Percentiles rank a stretch among this genome's conserved stretches.
phyloP scores from a whole-genome alignment of 1,284 basidiomycete genomes.

The Afroboletus lepidellus region DNA sequence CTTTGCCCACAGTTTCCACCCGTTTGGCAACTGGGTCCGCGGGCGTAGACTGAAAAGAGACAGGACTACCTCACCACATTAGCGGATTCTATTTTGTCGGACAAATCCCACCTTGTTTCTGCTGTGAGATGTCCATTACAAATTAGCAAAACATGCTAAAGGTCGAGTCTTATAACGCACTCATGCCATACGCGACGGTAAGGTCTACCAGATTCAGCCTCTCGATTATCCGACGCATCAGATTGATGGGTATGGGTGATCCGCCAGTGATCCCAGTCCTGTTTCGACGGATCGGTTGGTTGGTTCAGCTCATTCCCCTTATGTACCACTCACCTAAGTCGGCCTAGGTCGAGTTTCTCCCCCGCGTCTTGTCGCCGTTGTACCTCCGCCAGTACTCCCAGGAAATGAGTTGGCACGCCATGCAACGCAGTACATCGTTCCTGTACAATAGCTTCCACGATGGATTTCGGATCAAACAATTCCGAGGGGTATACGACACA shows the following conservation, averaged over 20 bases:
- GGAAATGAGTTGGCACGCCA: conserved; percentile 83
- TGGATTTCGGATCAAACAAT: conserved; percentile 59
- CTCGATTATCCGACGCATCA: conserved; percentile 70
- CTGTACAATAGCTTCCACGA: conserved; percentile 63
- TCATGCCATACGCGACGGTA: conserved; percentile 83
- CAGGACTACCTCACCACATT: conserved; percentile 50
- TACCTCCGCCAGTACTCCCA: conserved; percentile 69
- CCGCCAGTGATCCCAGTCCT: conserved; percentile 83
- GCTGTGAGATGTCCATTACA: conserved; percentile 35
- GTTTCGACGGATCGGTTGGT: not conserved
- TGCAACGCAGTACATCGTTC: conserved; percentile 78
- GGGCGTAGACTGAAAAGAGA: conserved; percentile 75
- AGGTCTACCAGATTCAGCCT: conserved; percentile 68
- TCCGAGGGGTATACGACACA: conserved; percentile 76
- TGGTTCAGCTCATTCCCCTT: not conserved
- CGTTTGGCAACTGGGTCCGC: conserved; percentile 69
- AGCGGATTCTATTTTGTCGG: not conserved
- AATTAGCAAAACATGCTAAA: conserved; percentile 21
- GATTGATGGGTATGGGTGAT: conserved; percentile 72
- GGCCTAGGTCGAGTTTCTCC: conserved; percentile 45
- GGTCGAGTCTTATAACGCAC: conserved; percentile 41
- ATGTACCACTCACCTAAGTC: conserved; percentile 54
- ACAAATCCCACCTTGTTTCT: conserved; percentile 49
- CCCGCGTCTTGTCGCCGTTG: conserved; percentile 50
- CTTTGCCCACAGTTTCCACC: conserved; percentile 76